Conservation (phyloP, 2,329 filamentous ascomycete species). For the Diatrype stigma region DNA sequence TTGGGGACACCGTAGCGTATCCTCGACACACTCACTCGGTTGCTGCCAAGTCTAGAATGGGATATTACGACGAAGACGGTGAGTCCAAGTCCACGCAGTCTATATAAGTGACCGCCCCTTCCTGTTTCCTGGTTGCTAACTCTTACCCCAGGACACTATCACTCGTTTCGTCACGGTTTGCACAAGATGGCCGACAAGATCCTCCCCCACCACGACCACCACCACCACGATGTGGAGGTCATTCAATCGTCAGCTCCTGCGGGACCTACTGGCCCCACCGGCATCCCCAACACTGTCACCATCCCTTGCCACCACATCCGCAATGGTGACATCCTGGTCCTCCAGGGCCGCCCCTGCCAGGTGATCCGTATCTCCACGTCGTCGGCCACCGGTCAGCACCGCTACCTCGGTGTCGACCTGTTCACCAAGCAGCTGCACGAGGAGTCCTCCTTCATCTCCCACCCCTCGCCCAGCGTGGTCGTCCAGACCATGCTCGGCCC, state of each 20-base stretch:
- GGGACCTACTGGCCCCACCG: conserved; percentile 27
- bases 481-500: conserved; percentile 99
- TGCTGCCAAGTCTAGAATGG: conserved; percentile 53
- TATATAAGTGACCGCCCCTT: conserved; percentile 5
- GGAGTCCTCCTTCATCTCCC: conserved; percentile 96
- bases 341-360: conserved; percentile 98
- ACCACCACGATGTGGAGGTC: conserved; percentile 41
- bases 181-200: conserved; percentile 57
- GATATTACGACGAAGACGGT: conserved; percentile 63
- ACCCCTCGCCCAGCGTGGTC: conserved; percentile 92
- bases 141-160: conserved; percentile 46
- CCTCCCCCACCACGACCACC: conserved; percentile 44
- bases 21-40: conserved; percentile 37
- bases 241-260: conserved; percentile 35
- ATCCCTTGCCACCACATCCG: conserved; percentile 99
- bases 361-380: conserved; percentile 99
- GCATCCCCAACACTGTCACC: conserved; percentile 78
- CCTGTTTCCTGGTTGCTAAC: conserved; percentile 15
- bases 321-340: conserved; percentile 96
- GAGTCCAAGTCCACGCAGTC: conserved; percentile 25
- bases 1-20: conserved; percentile 63
- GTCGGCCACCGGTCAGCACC: conserved; percentile 96
- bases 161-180: conserved; percentile 53
- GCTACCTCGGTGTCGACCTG: conserved; percentile 98
- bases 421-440: conserved; percentile 99